Conservation (phyloP, 495 filamentous ascomycete species). For the Sporormia fimetaria region DNA sequence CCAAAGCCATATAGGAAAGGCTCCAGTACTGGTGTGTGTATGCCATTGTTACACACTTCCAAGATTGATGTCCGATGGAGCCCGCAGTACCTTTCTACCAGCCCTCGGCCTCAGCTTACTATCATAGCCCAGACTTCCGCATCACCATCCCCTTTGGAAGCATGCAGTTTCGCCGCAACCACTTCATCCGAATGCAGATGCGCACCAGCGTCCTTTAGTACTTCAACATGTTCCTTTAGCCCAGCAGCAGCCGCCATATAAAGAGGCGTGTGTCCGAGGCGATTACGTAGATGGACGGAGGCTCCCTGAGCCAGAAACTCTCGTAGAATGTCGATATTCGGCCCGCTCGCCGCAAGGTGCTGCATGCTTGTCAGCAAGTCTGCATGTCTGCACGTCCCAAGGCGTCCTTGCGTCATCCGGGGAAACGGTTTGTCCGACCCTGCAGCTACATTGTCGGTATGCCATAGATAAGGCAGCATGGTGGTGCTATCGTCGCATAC, state of each 20-base stretch:
- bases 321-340: conserved; percentile 50
- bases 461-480: conserved; percentile 24
- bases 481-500: conserved; percentile 20
- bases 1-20: no score
- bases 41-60: no score
- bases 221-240: conserved; percentile 46
- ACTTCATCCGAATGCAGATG: conserved; percentile 57
- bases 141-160: conserved; percentile 17
- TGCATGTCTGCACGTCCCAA: conserved; percentile 9
- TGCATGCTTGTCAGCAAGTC: conserved; percentile 28
- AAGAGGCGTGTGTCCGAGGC: conserved; percentile 67
- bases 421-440: conserved; percentile 11
- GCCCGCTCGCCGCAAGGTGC: conserved; percentile 55
- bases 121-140: conserved; percentile 16
- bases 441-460: conserved; percentile 9
- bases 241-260: conserved; percentile 61
- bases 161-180: conserved; percentile 24
- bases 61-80: no score
- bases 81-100: no score
- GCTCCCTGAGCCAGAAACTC: conserved; percentile 67
- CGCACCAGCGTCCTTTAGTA: conserved; percentile 60
- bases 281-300: conserved; percentile 77
- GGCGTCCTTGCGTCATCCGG: conserved; percentile 19
- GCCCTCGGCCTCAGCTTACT: conserved; percentile 23
- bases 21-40: no score